These are phyloP conservation scores for Pleurotus tuoliensis DNA, from an alignment of 768 basidiomycete genomes.

Conservation along the genomic window DNA sequence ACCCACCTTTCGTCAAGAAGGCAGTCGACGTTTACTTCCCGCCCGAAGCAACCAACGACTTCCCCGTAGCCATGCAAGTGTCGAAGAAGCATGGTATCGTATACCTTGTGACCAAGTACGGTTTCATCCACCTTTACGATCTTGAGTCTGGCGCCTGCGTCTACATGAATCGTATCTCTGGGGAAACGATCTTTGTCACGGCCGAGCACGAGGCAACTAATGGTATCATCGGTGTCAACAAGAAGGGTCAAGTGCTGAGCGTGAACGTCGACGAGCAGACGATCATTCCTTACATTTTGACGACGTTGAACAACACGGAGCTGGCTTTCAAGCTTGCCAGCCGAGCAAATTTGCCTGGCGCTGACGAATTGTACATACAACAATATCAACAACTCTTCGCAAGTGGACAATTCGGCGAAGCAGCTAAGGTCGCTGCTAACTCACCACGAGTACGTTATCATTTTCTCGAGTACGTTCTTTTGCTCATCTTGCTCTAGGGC, in stretches of 20 bases:
- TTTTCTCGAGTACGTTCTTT: background rate
- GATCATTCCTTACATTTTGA: constrained; percentile 91
- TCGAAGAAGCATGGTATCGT: constrained; percentile 95
- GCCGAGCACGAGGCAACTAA: constrained; percentile 91
- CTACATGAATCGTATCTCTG: constrained; percentile 99
- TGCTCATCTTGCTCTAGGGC: constrained; percentile 46
- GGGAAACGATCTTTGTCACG: constrained; percentile 98
- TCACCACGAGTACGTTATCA: constrained; percentile 71
- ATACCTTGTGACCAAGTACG: constrained; percentile 97
- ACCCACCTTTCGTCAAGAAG: constrained; percentile 94
- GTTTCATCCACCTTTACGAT: constrained; percentile 99
- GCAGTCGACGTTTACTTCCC: constrained; percentile 99
- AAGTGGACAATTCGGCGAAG: constrained; percentile 85
- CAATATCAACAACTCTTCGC: constrained; percentile 93
- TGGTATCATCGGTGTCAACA: constrained; percentile 99
- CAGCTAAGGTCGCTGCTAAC: constrained; percentile 96
- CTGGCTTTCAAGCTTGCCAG: constrained; percentile 98
- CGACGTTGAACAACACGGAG: constrained; percentile 93
- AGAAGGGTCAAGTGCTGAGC: constrained; percentile 97
- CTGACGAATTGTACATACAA: constrained; percentile 92
- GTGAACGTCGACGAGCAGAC: constrained; percentile 97
- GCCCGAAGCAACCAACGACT: constrained; percentile 95
- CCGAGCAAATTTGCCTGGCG: constrained; percentile 93
- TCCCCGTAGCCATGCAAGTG: constrained; percentile 99
- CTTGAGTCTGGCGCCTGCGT: constrained; percentile 95